Evolutionary conservation across 768 basidiomycete genomes (phyloP), one percentile per base, ranked within the genome.

Genomic region (Peribolospora kevripleyi): DNA sequence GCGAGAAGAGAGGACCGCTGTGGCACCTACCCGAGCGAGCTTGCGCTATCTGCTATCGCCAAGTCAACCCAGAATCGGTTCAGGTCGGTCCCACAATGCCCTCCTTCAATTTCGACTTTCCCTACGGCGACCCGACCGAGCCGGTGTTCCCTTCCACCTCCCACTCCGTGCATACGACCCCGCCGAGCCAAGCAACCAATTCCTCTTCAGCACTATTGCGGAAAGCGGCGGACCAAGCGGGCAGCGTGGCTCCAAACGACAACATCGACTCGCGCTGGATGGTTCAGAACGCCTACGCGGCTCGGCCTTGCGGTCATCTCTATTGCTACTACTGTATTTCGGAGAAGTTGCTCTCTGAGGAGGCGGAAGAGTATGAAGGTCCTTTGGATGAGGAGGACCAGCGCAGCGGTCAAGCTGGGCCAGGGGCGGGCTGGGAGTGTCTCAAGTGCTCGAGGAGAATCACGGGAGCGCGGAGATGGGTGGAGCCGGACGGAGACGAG

Each of bases 251-350:
- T 59, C 38, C 14, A 62, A 39, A 39, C 49, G 4, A 54, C 62
- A 8, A 38, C 51, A 53, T 50, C 9, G 42, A 52, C 50, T 39
- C 64, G 13, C 57, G 59, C 41, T 54, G 56, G 43, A 58, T 54
- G 9, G 54, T 91, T 58, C 73, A 81, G 62, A 81, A 78, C 48
- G 80, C 90, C 0, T 95, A 91, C 64, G 47, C 52, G 8, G 46
- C 60, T 1, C 68, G 81, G 51, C 78, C 86, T 42, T 88, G 84
- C 58, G 80, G 77, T 6, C 86, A 93, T 64, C 66, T 76, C 10
- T 98, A 90, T 69, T 97, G 93, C 68, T 98, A 95, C 66, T 80
- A 81, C 61, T 98, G 93, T 68, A 73, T 97, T 46, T 76, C 84
- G 10, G 82, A 84, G 63, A 77, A 79, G 58, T 75, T 95, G 70